Evolutionary conservation across 768 basidiomycete species (phyloP).

Genomic region (Phylloporus sp.): DNA sequence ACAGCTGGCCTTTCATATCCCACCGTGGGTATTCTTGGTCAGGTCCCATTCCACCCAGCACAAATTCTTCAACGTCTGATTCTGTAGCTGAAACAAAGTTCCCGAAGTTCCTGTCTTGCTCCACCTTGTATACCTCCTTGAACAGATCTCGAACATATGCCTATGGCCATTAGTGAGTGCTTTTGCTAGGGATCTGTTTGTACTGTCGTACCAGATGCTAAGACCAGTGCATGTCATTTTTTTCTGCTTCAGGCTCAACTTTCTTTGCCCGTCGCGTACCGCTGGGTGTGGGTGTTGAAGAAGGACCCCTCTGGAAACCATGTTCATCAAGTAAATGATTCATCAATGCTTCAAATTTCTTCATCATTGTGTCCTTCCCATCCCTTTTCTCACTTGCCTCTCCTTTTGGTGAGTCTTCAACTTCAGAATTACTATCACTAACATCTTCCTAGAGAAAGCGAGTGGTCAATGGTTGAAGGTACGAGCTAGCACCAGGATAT

Average conservation of each 20-base stretch:
- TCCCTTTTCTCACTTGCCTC: not conserved
- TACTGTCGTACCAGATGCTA: not conserved
- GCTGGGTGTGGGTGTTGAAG: not conserved
- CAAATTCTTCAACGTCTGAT: not conserved
- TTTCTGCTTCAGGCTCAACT: not conserved
- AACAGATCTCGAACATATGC: not conserved
- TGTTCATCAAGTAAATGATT: conserved; percentile 19
- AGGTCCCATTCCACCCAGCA: not conserved
- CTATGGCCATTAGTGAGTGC: not conserved
- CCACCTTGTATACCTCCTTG: not conserved
- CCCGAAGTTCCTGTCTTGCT: not conserved
- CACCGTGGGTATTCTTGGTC: not conserved
- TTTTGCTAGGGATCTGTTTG: not conserved
- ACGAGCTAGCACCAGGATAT: not conserved
- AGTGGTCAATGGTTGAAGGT: not conserved
- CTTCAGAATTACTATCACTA: not conserved
- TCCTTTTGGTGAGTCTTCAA: not conserved
- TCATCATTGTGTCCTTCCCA: not conserved
- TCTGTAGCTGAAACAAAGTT: not conserved
- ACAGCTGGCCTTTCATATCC: not conserved
- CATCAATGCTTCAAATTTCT: conserved; percentile 3
- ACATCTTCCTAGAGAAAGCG: not conserved
- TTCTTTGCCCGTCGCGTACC: not conserved
- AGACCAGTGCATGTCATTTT: not conserved
- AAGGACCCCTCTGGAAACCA: not conserved